Percentiles rank a stretch among this genome's conserved stretches.
These are phyloP conservation scores for Plantago elongata DNA, from an alignment of 257 asterid genomes.

Conservation along the genomic window DNA sequence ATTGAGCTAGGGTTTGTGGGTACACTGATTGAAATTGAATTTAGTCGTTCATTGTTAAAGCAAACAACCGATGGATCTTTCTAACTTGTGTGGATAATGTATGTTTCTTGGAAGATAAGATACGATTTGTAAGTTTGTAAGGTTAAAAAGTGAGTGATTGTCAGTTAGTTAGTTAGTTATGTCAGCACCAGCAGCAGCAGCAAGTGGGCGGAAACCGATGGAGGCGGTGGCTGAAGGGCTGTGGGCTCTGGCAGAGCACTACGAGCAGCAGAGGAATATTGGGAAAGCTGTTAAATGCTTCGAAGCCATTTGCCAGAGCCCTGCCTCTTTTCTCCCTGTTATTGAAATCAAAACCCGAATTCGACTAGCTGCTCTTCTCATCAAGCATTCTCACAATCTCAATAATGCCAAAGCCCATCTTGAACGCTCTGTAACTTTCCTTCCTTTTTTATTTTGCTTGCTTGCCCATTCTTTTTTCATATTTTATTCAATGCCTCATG, in stretches of 20 bases:
- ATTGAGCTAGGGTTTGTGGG: no score
- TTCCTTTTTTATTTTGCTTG: no score
- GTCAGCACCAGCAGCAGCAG: no score
- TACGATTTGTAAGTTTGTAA: no score
- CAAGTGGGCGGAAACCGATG: conserved; percentile 34
- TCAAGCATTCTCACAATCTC: conserved; percentile 81
- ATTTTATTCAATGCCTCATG: background rate
- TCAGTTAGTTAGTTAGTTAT: no score
- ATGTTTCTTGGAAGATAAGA: no score
- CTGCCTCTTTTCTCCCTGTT: conserved; percentile 79
- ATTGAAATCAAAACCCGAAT: conserved; percentile 89
- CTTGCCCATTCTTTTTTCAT: no score
- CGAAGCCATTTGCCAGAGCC: conserved; percentile 89
- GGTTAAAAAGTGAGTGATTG: no score
- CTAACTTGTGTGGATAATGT: no score
- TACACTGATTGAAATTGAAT: no score
- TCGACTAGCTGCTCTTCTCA: conserved; percentile 76
- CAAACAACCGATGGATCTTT: no score
- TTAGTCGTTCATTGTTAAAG: no score
- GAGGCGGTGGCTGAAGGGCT: conserved; percentile 95
- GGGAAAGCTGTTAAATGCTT: conserved; percentile 85
- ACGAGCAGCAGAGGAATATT: conserved; percentile 71
- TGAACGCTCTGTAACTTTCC: conserved; percentile 66
- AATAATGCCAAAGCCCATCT: conserved; percentile 94
- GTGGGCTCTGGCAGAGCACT: conserved; percentile 86